Percentiles rank a stretch among this genome's conserved stretches.
phyloP scores from a whole-genome alignment of 2,329 filamentous ascomycete species.

The Fonsecaea pedrosoi region DNA sequence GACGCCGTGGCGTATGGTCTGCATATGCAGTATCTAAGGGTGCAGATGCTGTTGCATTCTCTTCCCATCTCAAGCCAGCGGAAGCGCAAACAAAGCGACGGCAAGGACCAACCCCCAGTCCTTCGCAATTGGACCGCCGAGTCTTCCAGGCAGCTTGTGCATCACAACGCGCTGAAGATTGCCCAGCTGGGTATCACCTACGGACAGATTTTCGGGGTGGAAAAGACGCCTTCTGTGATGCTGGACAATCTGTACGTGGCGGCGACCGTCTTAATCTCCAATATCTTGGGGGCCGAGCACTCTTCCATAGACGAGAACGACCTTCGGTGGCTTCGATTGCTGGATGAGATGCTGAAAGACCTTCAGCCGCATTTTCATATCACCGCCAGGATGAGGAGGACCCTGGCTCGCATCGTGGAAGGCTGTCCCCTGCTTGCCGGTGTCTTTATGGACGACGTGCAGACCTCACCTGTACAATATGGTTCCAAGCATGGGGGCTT shows the following conservation, averaged over 20 bases:
- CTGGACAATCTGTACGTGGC: constrained; percentile 17
- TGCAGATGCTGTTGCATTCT: constrained; percentile 9
- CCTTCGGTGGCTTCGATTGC: constrained; percentile 9
- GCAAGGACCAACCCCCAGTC: neutral
- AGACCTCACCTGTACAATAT: neutral
- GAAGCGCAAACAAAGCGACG: constrained; percentile 6
- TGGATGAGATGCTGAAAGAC: constrained; percentile 13
- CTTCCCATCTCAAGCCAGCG: constrained; percentile 4
- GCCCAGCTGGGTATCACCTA: constrained; percentile 5
- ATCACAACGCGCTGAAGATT: constrained; percentile 13
- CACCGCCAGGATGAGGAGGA: constrained; percentile 8
- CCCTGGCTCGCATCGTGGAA: constrained; percentile 6
- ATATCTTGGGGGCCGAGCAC: neutral
- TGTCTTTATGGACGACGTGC: constrained; percentile 12
- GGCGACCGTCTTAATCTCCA: constrained; percentile 7
- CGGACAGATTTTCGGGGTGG: constrained; percentile 16
- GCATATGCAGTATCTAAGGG: constrained; percentile 14
- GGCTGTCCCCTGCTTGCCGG: neutral
- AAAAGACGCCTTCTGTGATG: constrained; percentile 13
- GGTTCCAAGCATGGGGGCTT: neutral
- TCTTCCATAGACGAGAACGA: neutral
- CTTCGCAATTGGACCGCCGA: constrained; percentile 1
- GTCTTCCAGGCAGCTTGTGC: constrained; percentile 8
- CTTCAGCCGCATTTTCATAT: constrained; percentile 4
- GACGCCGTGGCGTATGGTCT: constrained; percentile 12